These are phyloP conservation scores for Cucumis melo DNA, from an alignment of 306 rosid genomes.

Conservation along the genomic window DNA sequence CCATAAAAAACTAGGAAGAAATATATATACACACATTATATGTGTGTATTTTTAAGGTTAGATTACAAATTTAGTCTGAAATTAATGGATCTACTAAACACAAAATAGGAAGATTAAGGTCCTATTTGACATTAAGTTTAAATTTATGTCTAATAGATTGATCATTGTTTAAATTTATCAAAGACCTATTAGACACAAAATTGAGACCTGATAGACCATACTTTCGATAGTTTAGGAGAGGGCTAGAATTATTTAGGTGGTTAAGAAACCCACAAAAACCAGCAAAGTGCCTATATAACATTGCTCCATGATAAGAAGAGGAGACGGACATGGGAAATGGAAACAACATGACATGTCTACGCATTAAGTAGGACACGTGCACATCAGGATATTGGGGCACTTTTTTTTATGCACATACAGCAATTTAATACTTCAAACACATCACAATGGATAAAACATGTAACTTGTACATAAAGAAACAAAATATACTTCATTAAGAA, in stretches of 20 bases:
- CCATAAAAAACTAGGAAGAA: background rate
- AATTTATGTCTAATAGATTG: background rate
- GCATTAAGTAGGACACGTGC: background rate
- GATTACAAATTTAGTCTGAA: background rate
- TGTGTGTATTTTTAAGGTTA: no score
- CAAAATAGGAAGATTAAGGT: no score
- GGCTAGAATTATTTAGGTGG: background rate
- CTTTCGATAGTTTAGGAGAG: background rate
- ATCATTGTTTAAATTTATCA: no score
- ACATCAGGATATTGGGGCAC: background rate
- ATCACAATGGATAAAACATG: background rate
- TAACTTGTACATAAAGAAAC: background rate
- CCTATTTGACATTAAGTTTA: background rate
- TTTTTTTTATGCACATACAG: background rate
- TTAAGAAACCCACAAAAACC: background rate
- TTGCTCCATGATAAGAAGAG: background rate
- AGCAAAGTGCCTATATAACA: background rate
- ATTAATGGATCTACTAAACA: no score
- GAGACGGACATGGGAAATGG: background rate
- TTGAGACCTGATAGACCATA: background rate
- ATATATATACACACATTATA: background rate
- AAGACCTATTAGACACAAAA: background rate
- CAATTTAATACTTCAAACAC: background rate
- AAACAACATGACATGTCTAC: background rate
- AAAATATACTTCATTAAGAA: background rate